Conservation (phyloP, 169 alveolate genomes). For the Cardiosporidium cionae region DNA sequence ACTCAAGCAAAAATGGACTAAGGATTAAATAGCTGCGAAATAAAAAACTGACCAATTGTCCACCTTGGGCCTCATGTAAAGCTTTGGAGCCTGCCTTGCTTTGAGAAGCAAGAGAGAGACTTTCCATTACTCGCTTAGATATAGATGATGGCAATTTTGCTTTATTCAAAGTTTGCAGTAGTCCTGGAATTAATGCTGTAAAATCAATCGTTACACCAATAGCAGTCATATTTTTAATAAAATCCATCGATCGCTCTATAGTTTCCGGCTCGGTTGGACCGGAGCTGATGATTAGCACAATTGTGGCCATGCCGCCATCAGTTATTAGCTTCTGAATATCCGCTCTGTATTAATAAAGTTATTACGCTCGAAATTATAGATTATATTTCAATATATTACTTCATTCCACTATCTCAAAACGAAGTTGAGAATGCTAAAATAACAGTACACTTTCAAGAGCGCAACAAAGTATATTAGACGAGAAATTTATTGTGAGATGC, state of each 20-base stretch:
- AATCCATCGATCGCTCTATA: slow-evolving; percentile 57
- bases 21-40: no score
- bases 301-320: slow-evolving; percentile 62
- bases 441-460: no score
- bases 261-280: slow-evolving; percentile 63
- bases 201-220: slow-evolving; percentile 44
- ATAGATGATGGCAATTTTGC: slow-evolving; percentile 27
- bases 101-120: slow-evolving; percentile 47
- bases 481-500: no score
- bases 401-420: no score
- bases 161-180: slow-evolving; percentile 44
- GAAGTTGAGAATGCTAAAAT: no score
- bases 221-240: slow-evolving; percentile 54
- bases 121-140: slow-evolving; percentile 40
- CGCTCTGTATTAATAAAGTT: slow-evolving; percentile 24
- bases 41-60: no score
- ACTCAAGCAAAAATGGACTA: no score
- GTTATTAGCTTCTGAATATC: slow-evolving; percentile 42
- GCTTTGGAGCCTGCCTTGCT: slow-evolving; percentile 44
- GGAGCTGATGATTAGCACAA: slow-evolving; percentile 56
- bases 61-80: slow-evolving; percentile 45
- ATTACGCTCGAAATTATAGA: no score
- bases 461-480: no score
- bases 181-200: slow-evolving; percentile 40
- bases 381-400: neutral